Conservation (phyloP, 2,329 filamentous ascomycete species). For the Fusarium nurragi region DNA sequence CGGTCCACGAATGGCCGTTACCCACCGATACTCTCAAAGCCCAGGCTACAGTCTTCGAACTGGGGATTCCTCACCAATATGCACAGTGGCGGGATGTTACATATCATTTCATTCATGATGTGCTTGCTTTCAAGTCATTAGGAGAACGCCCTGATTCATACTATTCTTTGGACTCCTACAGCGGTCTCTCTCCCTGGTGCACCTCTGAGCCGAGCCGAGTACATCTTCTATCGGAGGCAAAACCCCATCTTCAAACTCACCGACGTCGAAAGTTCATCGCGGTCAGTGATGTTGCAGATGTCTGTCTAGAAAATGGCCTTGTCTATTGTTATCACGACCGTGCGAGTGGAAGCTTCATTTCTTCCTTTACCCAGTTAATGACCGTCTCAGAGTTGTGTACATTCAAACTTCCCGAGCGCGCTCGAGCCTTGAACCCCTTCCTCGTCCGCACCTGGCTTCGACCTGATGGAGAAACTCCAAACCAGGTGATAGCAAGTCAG, state of each 20-base stretch:
- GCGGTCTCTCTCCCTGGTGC: slow-evolving; percentile 1
- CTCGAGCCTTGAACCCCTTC: slow-evolving; percentile 23
- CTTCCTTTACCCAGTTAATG: background rate
- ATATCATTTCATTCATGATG: slow-evolving; percentile 51
- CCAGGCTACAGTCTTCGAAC: slow-evolving; percentile 64
- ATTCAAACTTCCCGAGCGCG: slow-evolving; percentile 19
- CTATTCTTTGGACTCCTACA: slow-evolving; percentile 19
- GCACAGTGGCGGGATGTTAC: slow-evolving; percentile 61
- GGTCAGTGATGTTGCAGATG: slow-evolving; percentile 7
- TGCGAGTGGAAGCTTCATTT: background rate
- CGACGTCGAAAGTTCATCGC: slow-evolving; percentile 1
- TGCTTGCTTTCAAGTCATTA: slow-evolving; percentile 46
- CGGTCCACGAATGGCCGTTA: slow-evolving; percentile 66
- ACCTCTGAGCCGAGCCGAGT: slow-evolving; percentile 1
- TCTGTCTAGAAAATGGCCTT: slow-evolving; percentile 41
- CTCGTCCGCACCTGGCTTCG: slow-evolving; percentile 2
- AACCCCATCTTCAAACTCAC: slow-evolving; percentile 30
- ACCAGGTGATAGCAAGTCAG: slow-evolving; percentile 63
- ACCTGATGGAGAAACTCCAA: slow-evolving; percentile 49
- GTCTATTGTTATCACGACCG: slow-evolving; percentile 34
- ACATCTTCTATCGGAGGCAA: slow-evolving; percentile 31
- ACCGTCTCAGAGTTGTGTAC: slow-evolving; percentile 20
- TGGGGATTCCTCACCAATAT: slow-evolving; percentile 55
- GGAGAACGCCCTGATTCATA: background rate
- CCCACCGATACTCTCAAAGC: slow-evolving; percentile 47